Percentiles rank a stretch among this genome's conserved stretches.
phyloP scores from a whole-genome alignment of 306 rosid genomes.

The Sindora glabra region DNA sequence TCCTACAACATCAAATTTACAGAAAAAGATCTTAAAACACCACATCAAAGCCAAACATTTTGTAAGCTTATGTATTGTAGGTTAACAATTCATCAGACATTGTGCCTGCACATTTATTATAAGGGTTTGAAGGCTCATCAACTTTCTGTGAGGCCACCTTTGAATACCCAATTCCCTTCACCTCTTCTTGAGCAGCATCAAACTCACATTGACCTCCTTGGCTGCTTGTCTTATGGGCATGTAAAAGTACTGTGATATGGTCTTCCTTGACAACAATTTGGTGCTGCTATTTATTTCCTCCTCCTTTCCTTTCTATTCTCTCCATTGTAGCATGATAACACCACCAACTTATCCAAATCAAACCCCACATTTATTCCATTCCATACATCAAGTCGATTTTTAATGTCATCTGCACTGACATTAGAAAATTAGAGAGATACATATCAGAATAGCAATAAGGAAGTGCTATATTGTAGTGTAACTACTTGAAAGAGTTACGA shows the following conservation, averaged over 20 bases:
- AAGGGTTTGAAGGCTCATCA: slow-evolving; percentile 73
- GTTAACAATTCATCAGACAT: too few relatives aligned
- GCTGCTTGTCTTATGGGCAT: slow-evolving; percentile 90
- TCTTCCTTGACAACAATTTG: slow-evolving; percentile 33
- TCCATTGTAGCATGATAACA: neutral
- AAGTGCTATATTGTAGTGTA: too few relatives aligned
- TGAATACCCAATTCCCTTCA: slow-evolving; percentile 76
- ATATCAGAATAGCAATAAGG: too few relatives aligned
- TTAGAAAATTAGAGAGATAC: too few relatives aligned
- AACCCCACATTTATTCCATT: slow-evolving; percentile 18
- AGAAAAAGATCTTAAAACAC: neutral
- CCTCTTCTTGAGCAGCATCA: slow-evolving; percentile 72
- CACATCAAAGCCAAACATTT: neutral
- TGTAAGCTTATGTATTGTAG: too few relatives aligned
- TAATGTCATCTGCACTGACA: too few relatives aligned
- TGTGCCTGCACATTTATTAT: slow-evolving; percentile 60
- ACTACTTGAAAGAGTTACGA: too few relatives aligned
- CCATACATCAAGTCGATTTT: slow-evolving; percentile 13
- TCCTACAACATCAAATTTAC: slow-evolving; percentile 27
- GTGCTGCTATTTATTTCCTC: slow-evolving; percentile 21
- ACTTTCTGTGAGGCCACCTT: slow-evolving; percentile 91
- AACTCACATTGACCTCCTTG: slow-evolving; percentile 60
- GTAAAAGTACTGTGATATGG: slow-evolving; percentile 50
- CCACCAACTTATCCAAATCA: slow-evolving; percentile 8
- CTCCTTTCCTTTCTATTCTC: neutral